Evolutionary conservation across 2,329 filamentous ascomycete genomes (phyloP).

Genomic region (Plenodomus biglobosus): DNA sequence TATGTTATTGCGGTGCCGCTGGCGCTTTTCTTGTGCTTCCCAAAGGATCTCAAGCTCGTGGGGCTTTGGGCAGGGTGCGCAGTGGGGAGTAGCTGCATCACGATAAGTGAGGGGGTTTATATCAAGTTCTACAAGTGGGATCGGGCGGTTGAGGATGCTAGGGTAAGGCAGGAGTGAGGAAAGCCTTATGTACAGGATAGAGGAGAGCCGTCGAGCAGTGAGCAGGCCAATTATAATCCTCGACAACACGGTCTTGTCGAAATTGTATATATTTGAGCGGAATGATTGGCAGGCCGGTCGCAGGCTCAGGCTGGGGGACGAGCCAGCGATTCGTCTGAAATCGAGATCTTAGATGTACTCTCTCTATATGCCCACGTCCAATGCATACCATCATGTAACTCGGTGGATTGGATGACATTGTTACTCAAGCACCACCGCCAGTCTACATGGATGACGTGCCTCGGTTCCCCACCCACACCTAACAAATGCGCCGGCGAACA

Average conservation of each 20-base stretch:
- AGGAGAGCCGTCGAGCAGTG: too few species aligned
- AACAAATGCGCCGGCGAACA: neutral
- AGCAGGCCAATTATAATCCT: too few species aligned
- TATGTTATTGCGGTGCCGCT: conserved; percentile 45
- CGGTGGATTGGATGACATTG: neutral
- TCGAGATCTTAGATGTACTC: too few species aligned
- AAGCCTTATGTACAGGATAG: neutral
- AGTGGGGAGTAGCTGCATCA: conserved; percentile 38
- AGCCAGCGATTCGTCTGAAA: too few species aligned
- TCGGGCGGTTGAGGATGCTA: conserved; percentile 36
- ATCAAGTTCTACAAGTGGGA: conserved; percentile 37
- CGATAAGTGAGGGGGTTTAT: conserved; percentile 36
- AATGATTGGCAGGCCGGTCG: too few species aligned
- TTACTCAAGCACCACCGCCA: neutral
- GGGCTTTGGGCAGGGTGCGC: conserved; percentile 45
- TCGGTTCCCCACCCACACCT: neutral
- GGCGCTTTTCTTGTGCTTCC: conserved; percentile 41
- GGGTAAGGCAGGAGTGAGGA: conserved; percentile 27
- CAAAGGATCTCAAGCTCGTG: conserved; percentile 37
- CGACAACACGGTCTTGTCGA: too few species aligned
- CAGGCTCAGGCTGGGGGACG: too few species aligned
- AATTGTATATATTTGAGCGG: too few species aligned
- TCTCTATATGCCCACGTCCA: too few species aligned
- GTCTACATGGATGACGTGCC: neutral
- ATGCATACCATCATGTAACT: neutral